phyloP scores from a whole-genome alignment of 2,329 filamentous ascomycete species.

The Talaromyces sp. region DNA sequence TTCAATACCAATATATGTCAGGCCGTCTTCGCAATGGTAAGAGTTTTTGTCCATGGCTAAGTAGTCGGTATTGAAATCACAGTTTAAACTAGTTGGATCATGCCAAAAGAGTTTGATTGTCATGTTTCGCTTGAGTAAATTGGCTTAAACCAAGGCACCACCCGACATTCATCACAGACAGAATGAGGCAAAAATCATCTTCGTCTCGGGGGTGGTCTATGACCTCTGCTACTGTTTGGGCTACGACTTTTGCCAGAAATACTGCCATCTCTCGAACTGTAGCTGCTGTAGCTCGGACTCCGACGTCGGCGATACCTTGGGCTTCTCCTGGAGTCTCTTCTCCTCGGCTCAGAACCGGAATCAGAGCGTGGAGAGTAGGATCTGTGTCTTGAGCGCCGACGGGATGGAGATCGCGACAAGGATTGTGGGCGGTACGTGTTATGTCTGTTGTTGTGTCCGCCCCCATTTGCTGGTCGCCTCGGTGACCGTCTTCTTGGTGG shows the following conservation, averaged over 20 bases:
- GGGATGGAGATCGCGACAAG: slow-evolving; percentile 45
- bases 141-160: not conserved
- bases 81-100: not conserved
- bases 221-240: slow-evolving; percentile 29
- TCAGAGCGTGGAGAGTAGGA: slow-evolving; percentile 35
- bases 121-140: not conserved
- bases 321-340: slow-evolving; percentile 31
- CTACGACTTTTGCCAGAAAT: slow-evolving; percentile 49
- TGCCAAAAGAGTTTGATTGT: not conserved
- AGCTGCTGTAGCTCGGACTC: slow-evolving; percentile 61
- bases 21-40: not conserved
- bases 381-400: slow-evolving; percentile 32
- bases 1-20: not conserved
- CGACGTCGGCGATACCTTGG: slow-evolving; percentile 45
- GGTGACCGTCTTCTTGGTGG: slow-evolving; percentile 30
- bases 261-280: slow-evolving; percentile 57
- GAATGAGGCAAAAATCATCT: slow-evolving; percentile 1
- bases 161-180: not conserved
- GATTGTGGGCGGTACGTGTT: slow-evolving; percentile 59
- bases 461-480: slow-evolving; percentile 35
- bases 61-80: not conserved
- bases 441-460: slow-evolving; percentile 49
- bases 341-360: slow-evolving; percentile 39
- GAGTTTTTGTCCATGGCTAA: not conserved
- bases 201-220: slow-evolving; percentile 2